phyloP scores from a whole-genome alignment of 116 monocot species.

The Papilionanthe hybrid region DNA sequence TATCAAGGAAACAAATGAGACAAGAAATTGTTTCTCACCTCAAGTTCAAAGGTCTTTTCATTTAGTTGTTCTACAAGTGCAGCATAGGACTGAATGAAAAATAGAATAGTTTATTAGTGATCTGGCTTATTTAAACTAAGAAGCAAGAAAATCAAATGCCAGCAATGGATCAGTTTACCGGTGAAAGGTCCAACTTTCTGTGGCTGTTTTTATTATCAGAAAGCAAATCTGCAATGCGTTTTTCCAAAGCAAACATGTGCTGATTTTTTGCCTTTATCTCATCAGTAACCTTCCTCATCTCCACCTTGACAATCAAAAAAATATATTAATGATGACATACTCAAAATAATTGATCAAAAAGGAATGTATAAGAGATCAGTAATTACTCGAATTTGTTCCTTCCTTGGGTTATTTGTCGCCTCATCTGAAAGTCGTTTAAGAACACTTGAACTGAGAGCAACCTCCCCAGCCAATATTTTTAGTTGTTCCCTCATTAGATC shows the following conservation, averaged over 20 bases:
- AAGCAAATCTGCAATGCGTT: conserved; percentile 56
- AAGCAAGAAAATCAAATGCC: conserved; percentile 6
- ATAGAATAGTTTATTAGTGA: background rate
- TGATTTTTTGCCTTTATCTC: conserved; percentile 69
- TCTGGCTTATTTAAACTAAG: background rate
- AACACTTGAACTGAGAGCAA: conserved; percentile 69
- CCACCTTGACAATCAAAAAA: conserved; percentile 45
- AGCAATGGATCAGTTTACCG: conserved; percentile 28
- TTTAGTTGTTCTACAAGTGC: conserved; percentile 72
- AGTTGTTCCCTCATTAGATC: conserved; percentile 78
- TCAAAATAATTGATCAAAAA: background rate
- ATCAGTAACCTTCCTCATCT: conserved; percentile 58
- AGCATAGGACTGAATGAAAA: conserved; percentile 58
- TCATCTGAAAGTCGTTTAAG: conserved; percentile 76
- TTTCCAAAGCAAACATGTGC: conserved; percentile 67
- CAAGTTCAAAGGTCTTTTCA: conserved; percentile 83
- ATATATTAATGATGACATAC: background rate
- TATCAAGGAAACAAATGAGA: background rate
- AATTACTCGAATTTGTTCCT: conserved; percentile 68
- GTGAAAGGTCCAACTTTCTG: conserved; percentile 37
- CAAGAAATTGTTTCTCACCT: conserved; percentile 33
- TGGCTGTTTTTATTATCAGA: conserved; percentile 31
- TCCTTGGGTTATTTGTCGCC: conserved; percentile 52
- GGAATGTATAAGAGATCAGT: background rate
- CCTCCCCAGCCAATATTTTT: conserved; percentile 84